Conservation (phyloP, 768 basidiomycete species). For the Russula lepida region DNA sequence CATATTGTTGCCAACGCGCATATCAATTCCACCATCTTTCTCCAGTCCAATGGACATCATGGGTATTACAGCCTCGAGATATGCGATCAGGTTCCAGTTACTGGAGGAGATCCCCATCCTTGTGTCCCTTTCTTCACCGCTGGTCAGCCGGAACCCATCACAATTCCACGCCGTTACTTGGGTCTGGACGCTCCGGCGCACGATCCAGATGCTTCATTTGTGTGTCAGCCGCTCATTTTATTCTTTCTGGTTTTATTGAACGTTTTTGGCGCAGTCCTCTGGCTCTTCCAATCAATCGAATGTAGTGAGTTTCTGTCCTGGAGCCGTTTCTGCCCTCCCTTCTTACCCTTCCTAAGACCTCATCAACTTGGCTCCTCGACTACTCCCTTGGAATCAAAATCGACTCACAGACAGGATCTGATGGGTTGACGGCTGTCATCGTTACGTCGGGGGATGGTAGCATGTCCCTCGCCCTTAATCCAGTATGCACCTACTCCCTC, state of each 20-base stretch:
- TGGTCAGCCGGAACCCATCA: slow-evolving; percentile 29
- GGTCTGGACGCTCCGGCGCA: background rate
- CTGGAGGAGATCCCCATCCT: slow-evolving; percentile 3
- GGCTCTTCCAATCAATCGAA: background rate
- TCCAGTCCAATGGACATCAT: slow-evolving; percentile 24
- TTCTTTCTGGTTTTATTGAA: background rate
- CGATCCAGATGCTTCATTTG: background rate
- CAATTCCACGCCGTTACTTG: slow-evolving; percentile 8
- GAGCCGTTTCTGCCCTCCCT: background rate
- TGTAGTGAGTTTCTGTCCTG: background rate
- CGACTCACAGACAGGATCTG: background rate
- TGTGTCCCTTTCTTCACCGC: slow-evolving; percentile 19
- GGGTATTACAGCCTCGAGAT: slow-evolving; percentile 31
- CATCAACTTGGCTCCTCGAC: background rate
- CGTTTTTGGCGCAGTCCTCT: background rate
- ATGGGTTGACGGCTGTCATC: background rate
- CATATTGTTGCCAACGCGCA: slow-evolving; percentile 32
- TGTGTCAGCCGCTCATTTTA: background rate
- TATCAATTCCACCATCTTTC: slow-evolving; percentile 31
- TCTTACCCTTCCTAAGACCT: background rate
- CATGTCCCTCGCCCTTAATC: background rate
- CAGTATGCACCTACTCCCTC: slow-evolving; percentile 9
- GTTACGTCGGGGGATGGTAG: background rate
- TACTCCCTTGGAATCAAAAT: background rate
- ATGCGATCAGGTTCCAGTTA: slow-evolving; percentile 40